These are phyloP conservation scores for Thermomucor indicae-seudaticae DNA, from an alignment of 371 early-diverging fungal genomes.

Conservation along the genomic window DNA sequence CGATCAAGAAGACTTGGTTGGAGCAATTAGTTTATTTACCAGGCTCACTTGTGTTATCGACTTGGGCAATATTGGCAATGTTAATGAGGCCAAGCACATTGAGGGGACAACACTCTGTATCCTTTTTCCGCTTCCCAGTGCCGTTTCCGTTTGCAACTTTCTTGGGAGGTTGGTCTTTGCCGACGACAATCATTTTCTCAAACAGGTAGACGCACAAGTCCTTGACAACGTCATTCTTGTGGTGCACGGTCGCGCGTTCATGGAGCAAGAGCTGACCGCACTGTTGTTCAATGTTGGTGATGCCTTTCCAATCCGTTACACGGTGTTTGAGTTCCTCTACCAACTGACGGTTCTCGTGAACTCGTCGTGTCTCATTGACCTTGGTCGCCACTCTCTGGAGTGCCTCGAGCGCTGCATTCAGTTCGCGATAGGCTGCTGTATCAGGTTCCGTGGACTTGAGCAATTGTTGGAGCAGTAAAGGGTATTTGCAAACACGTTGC, in stretches of 20 bases:
- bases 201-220: conserved; percentile 82
- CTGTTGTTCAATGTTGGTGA: conserved; percentile 26
- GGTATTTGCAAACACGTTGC: conserved; percentile 96
- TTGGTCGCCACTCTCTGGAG: conserved; percentile 82
- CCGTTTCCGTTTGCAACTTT: too few relatives aligned
- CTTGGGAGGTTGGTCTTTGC: conserved; percentile 42
- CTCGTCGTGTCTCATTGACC: conserved; percentile 90
- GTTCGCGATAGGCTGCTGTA: conserved; percentile 62
- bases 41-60: conserved; percentile 45
- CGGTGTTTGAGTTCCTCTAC: conserved; percentile 74
- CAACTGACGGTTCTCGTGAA: conserved; percentile 75
- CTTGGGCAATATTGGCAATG: conserved; percentile 73
- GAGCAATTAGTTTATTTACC: conserved; percentile 30
- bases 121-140: conserved; percentile 35
- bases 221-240: conserved; percentile 67
- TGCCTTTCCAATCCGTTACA: conserved; percentile 42
- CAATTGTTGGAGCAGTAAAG: conserved; percentile 82
- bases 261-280: conserved; percentile 83
- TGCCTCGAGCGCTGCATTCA: conserved; percentile 69
- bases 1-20: background rate
- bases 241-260: conserved; percentile 76
- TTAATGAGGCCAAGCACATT: conserved; percentile 69
- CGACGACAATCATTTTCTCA: conserved; percentile 83
- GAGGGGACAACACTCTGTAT: conserved; percentile 39
- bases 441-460: conserved; percentile 64